Base-by-base conservation (phyloP, 331 rosid genomes). In the Stylosanthes scabra region DNA sequence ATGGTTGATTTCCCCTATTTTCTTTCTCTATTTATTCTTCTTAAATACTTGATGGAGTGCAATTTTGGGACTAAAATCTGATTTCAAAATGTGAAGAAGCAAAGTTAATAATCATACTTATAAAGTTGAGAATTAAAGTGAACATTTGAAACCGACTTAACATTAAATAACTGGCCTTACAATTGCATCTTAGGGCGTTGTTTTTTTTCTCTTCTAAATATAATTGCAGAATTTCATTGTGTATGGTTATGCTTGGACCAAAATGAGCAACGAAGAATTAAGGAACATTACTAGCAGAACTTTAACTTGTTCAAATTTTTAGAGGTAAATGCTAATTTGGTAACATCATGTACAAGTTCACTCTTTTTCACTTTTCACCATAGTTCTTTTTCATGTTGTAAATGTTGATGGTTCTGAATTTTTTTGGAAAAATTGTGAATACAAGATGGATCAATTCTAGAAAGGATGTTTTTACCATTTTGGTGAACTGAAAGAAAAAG, bases 391-490 rank as follows among this genome's bases (percentile, higher is more conserved):
- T 58, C 29, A 40, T 46, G 68, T 67, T 80, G 27, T 40, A 66
- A 25, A 59, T 69, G 45, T 63, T 75, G 75, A 78, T 67, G 61
- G 74, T 68, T 68, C 49, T 59, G 20, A 47, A 63, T 70, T 80
- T 31, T 56, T 27, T 82, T 91, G 97, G 82, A 96, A 74, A 81
- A 91, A 91, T 74, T 94, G 97, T 56, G 92, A 86, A 73, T 96
- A 90, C 75, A 94, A 94, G 81, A 94, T 94, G 99, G 90, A 87
- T 70, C 80, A 80, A 42, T 94, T 94, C 83, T 85, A 89, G 72
- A 84, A 83, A 78, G 81, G 93, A 82, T 94, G 99, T 64, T 94
- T 89, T 79, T 94, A 94, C 86, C 99, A 94, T 75, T 90, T 93
- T 67, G 97, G 99, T 57, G 1, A 0, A 20, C 25, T 91, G 78